Evolutionary conservation across 2,329 filamentous ascomycete genomes (phyloP).

Genomic region (Aspergillus ochraceus): DNA sequence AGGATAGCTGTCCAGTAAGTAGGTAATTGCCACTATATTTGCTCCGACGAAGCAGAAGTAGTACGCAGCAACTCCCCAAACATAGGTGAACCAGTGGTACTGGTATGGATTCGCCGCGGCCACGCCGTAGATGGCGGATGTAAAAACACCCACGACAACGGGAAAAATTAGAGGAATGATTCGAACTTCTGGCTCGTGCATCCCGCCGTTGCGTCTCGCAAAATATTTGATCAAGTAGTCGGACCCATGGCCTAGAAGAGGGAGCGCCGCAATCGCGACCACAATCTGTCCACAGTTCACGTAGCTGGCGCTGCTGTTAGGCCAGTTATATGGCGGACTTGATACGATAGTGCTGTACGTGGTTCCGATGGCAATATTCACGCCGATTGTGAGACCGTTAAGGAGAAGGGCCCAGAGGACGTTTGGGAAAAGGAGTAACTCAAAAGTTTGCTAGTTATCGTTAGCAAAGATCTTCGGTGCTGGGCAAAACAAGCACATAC

Average conservation of each 20-base stretch:
- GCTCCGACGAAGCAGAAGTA: conserved; percentile 35
- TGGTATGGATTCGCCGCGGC: conserved; percentile 35
- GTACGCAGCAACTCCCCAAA: conserved; percentile 22
- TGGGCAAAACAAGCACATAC: conserved; percentile 4
- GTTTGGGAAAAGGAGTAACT: conserved; percentile 42
- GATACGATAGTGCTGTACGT: conserved; percentile 42
- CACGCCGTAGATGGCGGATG: conserved; percentile 40
- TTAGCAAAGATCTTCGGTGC: not conserved
- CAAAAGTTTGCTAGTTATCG: conserved; percentile 26
- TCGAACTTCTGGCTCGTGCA: conserved; percentile 45
- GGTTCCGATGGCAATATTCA: conserved; percentile 46
- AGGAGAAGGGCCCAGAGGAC: conserved; percentile 44
- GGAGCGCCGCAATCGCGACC: conserved; percentile 39
- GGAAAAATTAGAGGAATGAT: conserved; percentile 38
- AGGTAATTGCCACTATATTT: conserved; percentile 49
- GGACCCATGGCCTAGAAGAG: conserved; percentile 40
- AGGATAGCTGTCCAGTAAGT: conserved; percentile 48
- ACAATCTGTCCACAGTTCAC: conserved; percentile 44
- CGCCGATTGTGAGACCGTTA: conserved; percentile 42
- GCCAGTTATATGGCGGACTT: conserved; percentile 40
- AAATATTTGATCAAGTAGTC: conserved; percentile 39
- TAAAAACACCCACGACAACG: conserved; percentile 39
- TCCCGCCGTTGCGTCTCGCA: conserved; percentile 36
- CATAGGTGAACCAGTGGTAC: conserved; percentile 27
- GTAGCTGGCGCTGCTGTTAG: conserved; percentile 35